phyloP scores from a whole-genome alignment of 164 flowering plant species.

The Sextonia rubra region DNA sequence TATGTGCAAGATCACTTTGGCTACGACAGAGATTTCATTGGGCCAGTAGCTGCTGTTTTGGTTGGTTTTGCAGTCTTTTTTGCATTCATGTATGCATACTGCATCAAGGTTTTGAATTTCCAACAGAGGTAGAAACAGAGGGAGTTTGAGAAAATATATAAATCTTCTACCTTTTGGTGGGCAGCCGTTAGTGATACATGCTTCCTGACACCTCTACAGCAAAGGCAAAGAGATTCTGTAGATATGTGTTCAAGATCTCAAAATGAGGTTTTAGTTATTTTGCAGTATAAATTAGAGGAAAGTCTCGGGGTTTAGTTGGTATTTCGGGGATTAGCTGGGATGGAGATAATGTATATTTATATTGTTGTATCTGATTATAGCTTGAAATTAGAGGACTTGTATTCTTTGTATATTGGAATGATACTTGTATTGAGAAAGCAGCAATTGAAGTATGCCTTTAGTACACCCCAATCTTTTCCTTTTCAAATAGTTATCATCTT shows the following conservation, averaged over 20 bases:
- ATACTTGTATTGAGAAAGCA: too few species aligned
- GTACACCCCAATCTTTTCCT: too few species aligned
- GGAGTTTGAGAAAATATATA: background rate
- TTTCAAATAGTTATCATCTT: too few species aligned
- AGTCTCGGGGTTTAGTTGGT: background rate
- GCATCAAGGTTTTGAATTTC: slow-evolving; percentile 73
- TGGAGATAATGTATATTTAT: background rate
- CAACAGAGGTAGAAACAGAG: slow-evolving; percentile 46
- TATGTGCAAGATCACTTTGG: slow-evolving; percentile 59
- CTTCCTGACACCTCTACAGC: background rate
- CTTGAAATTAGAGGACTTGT: too few species aligned
- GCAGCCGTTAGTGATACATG: background rate
- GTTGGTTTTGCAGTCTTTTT: slow-evolving; percentile 67
- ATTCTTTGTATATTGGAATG: too few species aligned
- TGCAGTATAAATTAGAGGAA: background rate
- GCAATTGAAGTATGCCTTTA: too few species aligned
- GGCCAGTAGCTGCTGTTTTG: slow-evolving; percentile 68
- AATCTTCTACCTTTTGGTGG: background rate
- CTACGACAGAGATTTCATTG: slow-evolving; percentile 60
- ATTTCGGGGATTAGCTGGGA: background rate
- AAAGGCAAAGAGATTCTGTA: background rate
- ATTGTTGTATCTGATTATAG: too few species aligned
- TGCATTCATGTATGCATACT: slow-evolving; percentile 63
- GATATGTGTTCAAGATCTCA: background rate
- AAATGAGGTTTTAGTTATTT: background rate